Percentiles rank a stretch among this genome's conserved stretches.
phyloP scores from a whole-genome alignment of 805 yeast species.

The Kodamaea fukazawae region DNA sequence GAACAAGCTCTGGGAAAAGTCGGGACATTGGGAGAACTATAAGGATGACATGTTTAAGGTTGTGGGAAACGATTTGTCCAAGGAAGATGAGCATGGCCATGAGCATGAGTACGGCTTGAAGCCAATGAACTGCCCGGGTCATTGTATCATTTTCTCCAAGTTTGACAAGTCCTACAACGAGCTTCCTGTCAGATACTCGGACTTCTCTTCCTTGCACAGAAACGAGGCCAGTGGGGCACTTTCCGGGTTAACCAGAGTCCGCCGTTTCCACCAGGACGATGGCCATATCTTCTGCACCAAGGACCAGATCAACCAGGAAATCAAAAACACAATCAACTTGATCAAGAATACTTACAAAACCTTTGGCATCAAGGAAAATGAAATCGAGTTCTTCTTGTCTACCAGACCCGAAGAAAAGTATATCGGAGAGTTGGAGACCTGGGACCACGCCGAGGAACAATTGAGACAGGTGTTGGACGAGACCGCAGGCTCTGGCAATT shows the following conservation, averaged over 20 bases:
- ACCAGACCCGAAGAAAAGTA: conserved; percentile 78
- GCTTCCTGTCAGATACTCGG: conserved; percentile 80
- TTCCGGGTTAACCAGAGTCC: conserved; percentile 86
- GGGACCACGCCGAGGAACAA: conserved; percentile 79
- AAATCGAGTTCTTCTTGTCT: conserved; percentile 63
- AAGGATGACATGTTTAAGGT: conserved; percentile 93
- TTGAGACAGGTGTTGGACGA: conserved; percentile 57
- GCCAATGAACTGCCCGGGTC: conserved; percentile 97
- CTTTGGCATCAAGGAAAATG: conserved; percentile 55
- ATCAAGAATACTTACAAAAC: conserved; percentile 71
- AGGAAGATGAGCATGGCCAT: conserved; percentile 19
- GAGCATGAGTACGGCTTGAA: conserved; percentile 68
- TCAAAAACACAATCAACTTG: conserved; percentile 65
- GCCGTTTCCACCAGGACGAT: conserved; percentile 97
- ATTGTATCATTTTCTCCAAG: conserved; percentile 76
- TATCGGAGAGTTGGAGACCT: conserved; percentile 72
- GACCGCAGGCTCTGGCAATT: conserved; percentile 46
- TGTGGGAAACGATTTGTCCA: conserved; percentile 49
- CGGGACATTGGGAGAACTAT: conserved; percentile 96
- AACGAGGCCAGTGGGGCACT: conserved; percentile 95
- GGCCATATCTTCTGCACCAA: conserved; percentile 91
- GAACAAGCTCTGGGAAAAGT: conserved; percentile 78
- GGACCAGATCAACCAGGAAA: conserved; percentile 74
- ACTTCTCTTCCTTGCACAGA: conserved; percentile 88
- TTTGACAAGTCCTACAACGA: conserved; percentile 82